Evolutionary conservation across 208 protist species (phyloP), one percentile per base, ranked within the genome.

Genomic region (Leishmania arabica): DNA sequence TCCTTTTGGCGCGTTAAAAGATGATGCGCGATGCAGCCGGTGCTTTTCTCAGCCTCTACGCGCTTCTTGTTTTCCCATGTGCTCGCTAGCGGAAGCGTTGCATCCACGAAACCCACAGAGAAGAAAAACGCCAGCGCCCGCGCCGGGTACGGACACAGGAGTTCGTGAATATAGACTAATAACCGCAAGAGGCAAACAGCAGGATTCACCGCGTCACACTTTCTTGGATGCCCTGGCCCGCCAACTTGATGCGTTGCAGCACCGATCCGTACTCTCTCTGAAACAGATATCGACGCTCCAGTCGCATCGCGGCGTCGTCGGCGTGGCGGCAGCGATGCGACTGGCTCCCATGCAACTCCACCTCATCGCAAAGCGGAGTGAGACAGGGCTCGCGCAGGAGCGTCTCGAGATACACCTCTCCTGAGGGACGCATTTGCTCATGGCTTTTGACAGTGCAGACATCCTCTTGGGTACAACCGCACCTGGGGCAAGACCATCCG

Each of bases 141-240:
- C 31, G 31, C 62, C 13, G 31, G 31, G 11, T 40, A 1, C 11
- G 31, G 31, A 42, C 31, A 68, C n/a, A 68, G 62, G 9, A 68
- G 62, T 34, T 40, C 51, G 69, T 54, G 2, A 9, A 34, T 21
- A 11, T 47, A 62, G 17, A 15, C 42, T 21, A 24, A 54, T 40
- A 75, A 71, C 21, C 24, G 17, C 24, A 49, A 40, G 31, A 58
- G 31, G 70, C 34, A 11, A 21, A 37, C 9, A 24, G 34, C n/a
- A 17, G 19, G 53, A 21, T 0, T 82, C 66, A 86, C 27, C 82
- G 83, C 56, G 83, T 84, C 27, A 86, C 78, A 34, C 81, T 82
- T 51, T 87, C 80, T 58, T 88, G 89, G 51, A 95, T 95, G 19
- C 86, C 83, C 66, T 82, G 65, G 31, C 90, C 89, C 0, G 92